phyloP scores from a whole-genome alignment of 495 filamentous ascomycete species.

The Beverwykella pulmonaria region DNA sequence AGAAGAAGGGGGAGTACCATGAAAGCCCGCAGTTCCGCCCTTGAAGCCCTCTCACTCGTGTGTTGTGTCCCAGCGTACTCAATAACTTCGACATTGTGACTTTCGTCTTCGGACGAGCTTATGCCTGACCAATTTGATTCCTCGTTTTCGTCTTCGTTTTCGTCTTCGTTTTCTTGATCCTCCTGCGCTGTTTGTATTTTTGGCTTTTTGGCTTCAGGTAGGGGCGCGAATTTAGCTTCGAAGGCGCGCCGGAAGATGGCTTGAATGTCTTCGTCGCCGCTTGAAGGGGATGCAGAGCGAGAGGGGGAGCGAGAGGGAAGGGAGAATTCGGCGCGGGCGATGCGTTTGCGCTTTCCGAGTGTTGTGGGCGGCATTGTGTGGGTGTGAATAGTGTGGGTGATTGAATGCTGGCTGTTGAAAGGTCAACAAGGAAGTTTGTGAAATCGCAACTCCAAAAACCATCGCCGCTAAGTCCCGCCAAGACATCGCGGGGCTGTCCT shows the following conservation, averaged over 20 bases:
- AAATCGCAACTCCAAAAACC: slow-evolving; percentile 11
- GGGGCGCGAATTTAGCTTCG: slow-evolving; percentile 80
- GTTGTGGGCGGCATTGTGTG: slow-evolving; percentile 15
- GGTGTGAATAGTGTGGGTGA: no score
- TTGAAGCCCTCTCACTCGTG: slow-evolving; percentile 44
- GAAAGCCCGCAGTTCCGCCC: slow-evolving; percentile 74
- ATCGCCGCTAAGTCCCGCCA: neutral
- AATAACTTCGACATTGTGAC: slow-evolving; percentile 61
- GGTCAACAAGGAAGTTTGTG: neutral
- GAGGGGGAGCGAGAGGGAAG: slow-evolving; percentile 14
- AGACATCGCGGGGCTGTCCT: slow-evolving; percentile 1
- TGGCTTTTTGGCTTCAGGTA: slow-evolving; percentile 46
- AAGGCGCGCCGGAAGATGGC: slow-evolving; percentile 78
- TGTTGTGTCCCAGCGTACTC: slow-evolving; percentile 56
- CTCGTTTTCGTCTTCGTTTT: slow-evolving; percentile 39
- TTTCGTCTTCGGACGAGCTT: slow-evolving; percentile 44
- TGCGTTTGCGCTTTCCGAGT: slow-evolving; percentile 29
- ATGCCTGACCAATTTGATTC: slow-evolving; percentile 69
- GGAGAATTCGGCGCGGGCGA: slow-evolving; percentile 10
- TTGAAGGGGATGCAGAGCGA: slow-evolving; percentile 2
- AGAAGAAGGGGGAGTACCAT: slow-evolving; percentile 59
- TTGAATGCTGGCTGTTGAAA: no score
- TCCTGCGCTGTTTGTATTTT: slow-evolving; percentile 27
- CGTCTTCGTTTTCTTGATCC: slow-evolving; percentile 35
- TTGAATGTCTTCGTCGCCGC: slow-evolving; percentile 43